A percentile compares a stretch with the other conserved stretches of the same genome.
Evolutionary conservation across 495 filamentous ascomycete species (phyloP).

Genomic region (Neurospora tetrasperma): DNA sequence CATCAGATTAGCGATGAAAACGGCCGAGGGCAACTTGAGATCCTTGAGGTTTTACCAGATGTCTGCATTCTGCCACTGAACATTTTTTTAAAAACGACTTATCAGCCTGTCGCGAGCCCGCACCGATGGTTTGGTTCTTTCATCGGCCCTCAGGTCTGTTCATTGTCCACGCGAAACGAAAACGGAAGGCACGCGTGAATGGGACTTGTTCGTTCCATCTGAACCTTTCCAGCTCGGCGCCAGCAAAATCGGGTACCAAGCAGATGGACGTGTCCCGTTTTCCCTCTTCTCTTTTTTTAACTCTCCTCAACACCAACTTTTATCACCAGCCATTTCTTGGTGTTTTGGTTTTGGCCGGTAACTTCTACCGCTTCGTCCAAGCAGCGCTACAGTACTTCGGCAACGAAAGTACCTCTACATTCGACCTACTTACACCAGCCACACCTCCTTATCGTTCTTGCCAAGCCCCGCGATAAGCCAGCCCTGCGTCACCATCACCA

Average conservation of each 20-base stretch:
- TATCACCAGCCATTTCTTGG: not conserved
- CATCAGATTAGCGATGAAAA: not conserved
- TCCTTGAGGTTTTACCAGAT: no score
- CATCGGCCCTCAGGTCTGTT: not conserved
- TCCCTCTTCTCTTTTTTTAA: not conserved
- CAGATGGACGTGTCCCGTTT: not conserved
- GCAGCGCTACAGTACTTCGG: not conserved
- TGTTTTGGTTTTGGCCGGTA: not conserved
- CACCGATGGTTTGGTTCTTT: not conserved
- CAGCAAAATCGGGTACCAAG: not conserved
- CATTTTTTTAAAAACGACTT: not conserved
- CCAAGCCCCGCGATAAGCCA: not conserved
- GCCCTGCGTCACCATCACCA: not conserved
- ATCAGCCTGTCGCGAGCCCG: not conserved
- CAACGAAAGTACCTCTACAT: not conserved
- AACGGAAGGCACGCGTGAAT: not conserved
- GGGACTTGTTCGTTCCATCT: not conserved
- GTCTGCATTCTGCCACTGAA: not conserved
- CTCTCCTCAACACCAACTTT: not conserved
- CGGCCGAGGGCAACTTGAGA: not conserved
- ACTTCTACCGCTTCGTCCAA: not conserved
- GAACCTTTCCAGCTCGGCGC: not conserved
- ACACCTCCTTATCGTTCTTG: not conserved
- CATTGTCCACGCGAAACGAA: not conserved
- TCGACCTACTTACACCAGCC: not conserved